phyloP scores from a whole-genome alignment of 225 moss, liverwort and hornwort genomes.

The Antitrichia curtipendula region DNA sequence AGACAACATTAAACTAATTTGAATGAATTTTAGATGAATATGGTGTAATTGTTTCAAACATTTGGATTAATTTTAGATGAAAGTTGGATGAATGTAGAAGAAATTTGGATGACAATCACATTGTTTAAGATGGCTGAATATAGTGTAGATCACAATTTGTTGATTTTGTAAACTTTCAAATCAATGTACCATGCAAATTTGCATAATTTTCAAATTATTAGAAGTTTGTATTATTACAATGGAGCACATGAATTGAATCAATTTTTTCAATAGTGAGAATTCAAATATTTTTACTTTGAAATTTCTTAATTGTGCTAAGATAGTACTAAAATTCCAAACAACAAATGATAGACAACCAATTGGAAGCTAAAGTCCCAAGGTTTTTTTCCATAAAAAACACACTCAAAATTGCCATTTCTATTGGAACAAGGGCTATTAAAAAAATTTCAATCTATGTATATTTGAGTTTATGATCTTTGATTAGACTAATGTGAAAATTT shows the following conservation, averaged over 20 bases:
- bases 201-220: too few species aligned
- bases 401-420: not conserved
- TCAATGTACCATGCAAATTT: not conserved
- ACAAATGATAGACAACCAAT: not conserved
- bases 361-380: too few species aligned
- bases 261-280: not conserved
- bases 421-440: not conserved
- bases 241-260: not conserved
- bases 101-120: not conserved
- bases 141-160: not conserved
- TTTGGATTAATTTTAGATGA: not conserved
- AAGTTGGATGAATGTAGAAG: not conserved
- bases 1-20: rapidly evolving
- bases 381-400: not conserved
- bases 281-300: not conserved
- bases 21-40: not conserved
- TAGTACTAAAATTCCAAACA: not conserved
- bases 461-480: rapidly evolving
- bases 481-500: rapidly evolving
- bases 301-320: not conserved
- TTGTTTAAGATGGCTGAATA: not conserved
- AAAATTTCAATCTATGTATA: not conserved
- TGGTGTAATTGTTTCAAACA: not conserved
- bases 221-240: not conserved
- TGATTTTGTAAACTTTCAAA: not conserved